Conservation (phyloP, 208 protist genomes). For the Crithidia fasciculata region DNA sequence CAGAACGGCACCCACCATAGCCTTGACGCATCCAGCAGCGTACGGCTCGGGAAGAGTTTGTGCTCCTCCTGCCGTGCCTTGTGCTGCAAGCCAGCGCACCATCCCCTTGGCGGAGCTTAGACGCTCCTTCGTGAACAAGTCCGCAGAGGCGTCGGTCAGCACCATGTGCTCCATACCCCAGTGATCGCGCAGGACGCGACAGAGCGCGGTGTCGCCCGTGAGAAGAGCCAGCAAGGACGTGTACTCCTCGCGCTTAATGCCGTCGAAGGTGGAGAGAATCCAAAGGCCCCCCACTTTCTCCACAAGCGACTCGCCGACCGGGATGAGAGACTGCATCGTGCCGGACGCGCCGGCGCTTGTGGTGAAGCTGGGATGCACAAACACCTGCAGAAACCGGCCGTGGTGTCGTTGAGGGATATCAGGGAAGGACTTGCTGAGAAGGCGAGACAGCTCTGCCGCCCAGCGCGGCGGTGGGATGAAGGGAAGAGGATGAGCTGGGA, state of each 20-base stretch:
- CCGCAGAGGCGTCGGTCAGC: slow-evolving; percentile 78
- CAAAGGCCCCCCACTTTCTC: slow-evolving; percentile 43
- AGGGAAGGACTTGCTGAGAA: slow-evolving; percentile 68
- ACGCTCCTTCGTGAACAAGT: slow-evolving; percentile 62
- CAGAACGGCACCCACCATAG: slow-evolving; percentile 71
- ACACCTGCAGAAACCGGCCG: slow-evolving; percentile 67
- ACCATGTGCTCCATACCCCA: slow-evolving; percentile 87
- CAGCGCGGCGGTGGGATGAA: slow-evolving; percentile 88
- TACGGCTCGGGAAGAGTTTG: slow-evolving; percentile 73
- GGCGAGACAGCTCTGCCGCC: slow-evolving; percentile 77
- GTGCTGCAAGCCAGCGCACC: slow-evolving; percentile 56
- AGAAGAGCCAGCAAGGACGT: slow-evolving; percentile 56
- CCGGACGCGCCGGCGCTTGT: slow-evolving; percentile 46
- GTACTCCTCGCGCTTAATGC: slow-evolving; percentile 60
- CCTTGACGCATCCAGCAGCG: slow-evolving; percentile 72
- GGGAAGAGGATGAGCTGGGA: slow-evolving; percentile 49
- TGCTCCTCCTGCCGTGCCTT: slow-evolving; percentile 30
- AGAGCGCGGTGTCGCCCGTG: slow-evolving; percentile 64
- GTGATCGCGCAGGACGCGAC: slow-evolving; percentile 62
- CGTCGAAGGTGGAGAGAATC: slow-evolving; percentile 68
- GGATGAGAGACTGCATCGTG: slow-evolving; percentile 70
- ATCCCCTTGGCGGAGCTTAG: slow-evolving; percentile 57
- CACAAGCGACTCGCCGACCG: slow-evolving; percentile 69
- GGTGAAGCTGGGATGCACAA: slow-evolving; percentile 89
- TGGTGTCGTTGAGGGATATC: slow-evolving; percentile 54